phyloP scores from a whole-genome alignment of 805 yeast species.

The Candida khao-thaluensis region DNA sequence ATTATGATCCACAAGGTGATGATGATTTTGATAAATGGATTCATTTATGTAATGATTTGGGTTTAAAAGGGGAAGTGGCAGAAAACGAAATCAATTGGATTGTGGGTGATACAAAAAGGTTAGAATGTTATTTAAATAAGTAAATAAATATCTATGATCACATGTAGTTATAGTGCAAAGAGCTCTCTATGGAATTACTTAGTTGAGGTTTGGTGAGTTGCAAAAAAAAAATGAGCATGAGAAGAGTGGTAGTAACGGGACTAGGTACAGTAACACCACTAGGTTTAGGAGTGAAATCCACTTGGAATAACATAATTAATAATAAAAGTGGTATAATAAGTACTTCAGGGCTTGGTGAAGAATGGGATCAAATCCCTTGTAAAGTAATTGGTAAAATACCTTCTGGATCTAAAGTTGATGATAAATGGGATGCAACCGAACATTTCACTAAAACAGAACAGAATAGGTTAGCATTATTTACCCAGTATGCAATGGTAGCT shows the following conservation, averaged over 20 bases:
- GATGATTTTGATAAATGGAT: conserved; percentile 30
- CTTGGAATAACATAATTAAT: conserved; percentile 55
- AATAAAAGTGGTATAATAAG: conserved; percentile 60
- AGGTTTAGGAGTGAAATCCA: conserved; percentile 60
- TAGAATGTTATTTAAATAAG: conserved; percentile 23
- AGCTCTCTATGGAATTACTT: no score
- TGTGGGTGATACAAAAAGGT: conserved; percentile 41
- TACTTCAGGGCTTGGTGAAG: conserved; percentile 41
- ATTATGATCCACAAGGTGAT: conserved; percentile 8
- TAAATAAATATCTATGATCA: no score
- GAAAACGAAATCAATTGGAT: conserved; percentile 34
- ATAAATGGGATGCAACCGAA: conserved; percentile 52
- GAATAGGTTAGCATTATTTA: conserved; percentile 65
- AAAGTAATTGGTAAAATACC: conserved; percentile 79
- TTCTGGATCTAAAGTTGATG: conserved; percentile 40
- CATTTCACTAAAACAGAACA: conserved; percentile 50
- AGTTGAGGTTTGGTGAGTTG: no score
- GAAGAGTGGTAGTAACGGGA: conserved; percentile 89
- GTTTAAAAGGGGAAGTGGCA: conserved; percentile 22
- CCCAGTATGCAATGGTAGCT: conserved; percentile 78
- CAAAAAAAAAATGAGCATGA: conserved; percentile 15
- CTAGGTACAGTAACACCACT: conserved; percentile 84
- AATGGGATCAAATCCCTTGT: conserved; percentile 59
- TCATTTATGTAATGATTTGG: conserved; percentile 21
- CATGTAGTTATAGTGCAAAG: no score